phyloP scores from a whole-genome alignment of 768 basidiomycete genomes.

The Kwoniella sp. region DNA sequence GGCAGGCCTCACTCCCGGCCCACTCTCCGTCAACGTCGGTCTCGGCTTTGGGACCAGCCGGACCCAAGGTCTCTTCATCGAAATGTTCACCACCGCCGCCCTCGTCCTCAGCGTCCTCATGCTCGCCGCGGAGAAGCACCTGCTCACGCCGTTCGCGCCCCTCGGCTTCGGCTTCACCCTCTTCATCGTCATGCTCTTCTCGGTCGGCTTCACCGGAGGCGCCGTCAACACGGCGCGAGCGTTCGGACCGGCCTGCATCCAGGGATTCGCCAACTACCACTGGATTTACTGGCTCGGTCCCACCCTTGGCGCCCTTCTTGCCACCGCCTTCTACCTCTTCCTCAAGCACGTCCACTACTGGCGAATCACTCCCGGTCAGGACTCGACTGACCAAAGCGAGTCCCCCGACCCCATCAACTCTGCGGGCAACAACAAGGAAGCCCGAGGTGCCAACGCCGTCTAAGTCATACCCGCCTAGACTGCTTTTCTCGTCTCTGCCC shows the following conservation, averaged over 20 bases:
- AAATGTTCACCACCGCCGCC: conserved; percentile 44
- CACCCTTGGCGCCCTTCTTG: conserved; percentile 63
- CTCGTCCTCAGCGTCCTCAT: conserved; percentile 42
- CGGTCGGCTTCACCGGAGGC: conserved; percentile 40
- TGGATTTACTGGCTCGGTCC: conserved; percentile 59
- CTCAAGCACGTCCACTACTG: conserved; percentile 54
- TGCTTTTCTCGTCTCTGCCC: too few relatives aligned
- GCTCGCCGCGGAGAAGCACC: conserved; percentile 41
- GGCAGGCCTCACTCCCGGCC: conserved; percentile 39
- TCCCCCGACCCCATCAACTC: conserved; percentile 3
- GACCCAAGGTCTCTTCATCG: conserved; percentile 45
- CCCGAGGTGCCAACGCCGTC: neutral
- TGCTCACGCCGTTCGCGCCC: conserved; percentile 37
- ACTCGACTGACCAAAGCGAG: conserved; percentile 15
- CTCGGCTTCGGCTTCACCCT: conserved; percentile 42
- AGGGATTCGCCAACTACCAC: conserved; percentile 39
- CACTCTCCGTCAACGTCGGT: conserved; percentile 19
- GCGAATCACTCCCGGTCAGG: conserved; percentile 24
- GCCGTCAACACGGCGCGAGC: conserved; percentile 48
- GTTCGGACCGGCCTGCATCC: conserved; percentile 41
- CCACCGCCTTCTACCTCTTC: conserved; percentile 58
- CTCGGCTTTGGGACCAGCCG: conserved; percentile 32
- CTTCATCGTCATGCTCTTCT: conserved; percentile 38
- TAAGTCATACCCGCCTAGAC: too few relatives aligned
- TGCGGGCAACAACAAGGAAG: neutral